Evolutionary conservation across 257 asterid species (phyloP).

Genomic region (Echium plantagineum): DNA sequence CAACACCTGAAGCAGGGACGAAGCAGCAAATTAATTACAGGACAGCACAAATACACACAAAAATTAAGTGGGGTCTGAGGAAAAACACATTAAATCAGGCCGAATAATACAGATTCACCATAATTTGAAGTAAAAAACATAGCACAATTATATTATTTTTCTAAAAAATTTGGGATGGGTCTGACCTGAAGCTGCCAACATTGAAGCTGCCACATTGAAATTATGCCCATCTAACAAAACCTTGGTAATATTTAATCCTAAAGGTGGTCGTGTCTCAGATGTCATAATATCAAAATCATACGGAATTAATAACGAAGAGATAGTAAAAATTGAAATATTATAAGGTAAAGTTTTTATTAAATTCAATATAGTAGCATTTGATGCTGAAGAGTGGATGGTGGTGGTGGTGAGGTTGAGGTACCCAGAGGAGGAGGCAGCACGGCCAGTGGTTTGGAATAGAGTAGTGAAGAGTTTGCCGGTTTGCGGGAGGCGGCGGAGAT

Average conservation of each 20-base stretch:
- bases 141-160: no score
- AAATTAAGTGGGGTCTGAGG: no score
- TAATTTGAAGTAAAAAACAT: no score
- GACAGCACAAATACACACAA: no score
- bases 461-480: conserved; percentile 54
- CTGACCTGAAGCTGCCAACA: conserved; percentile 62
- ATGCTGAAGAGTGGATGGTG: conserved; percentile 39
- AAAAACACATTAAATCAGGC: no score
- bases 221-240: conserved; percentile 67
- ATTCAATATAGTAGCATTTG: conserved; percentile 64
- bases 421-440: conserved; percentile 51
- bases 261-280: conserved; percentile 69
- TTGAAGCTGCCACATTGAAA: conserved; percentile 81
- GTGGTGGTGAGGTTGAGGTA: conserved; percentile 52
- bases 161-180: no score
- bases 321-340: conserved; percentile 44
- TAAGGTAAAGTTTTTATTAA: conserved; percentile 38
- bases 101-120: no score
- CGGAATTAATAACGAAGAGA: conserved; percentile 47
- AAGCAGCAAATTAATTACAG: conserved; percentile 69
- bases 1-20: conserved; percentile 84
- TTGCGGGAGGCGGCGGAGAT: conserved; percentile 52
- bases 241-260: conserved; percentile 67
- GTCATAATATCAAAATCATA: conserved; percentile 58
- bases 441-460: conserved; percentile 64